These are phyloP conservation scores for Ophiostoma pallidulum DNA, from an alignment of 2,329 filamentous ascomycete species.

Conservation along the genomic window DNA sequence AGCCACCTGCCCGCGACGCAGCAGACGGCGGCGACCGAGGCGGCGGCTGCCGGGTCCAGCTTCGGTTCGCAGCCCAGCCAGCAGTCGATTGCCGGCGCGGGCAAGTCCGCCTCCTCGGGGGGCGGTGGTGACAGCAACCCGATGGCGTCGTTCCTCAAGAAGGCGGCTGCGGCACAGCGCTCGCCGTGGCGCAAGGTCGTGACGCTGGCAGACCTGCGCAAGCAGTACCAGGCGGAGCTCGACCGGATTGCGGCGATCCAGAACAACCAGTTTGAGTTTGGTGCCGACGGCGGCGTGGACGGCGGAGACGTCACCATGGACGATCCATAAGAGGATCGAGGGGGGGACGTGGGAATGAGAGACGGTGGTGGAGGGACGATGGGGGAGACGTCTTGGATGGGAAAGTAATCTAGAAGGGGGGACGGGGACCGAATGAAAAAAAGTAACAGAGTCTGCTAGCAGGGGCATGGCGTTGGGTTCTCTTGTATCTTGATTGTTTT, in stretches of 20 bases:
- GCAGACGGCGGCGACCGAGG: not conserved
- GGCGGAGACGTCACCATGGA: constrained; percentile 44
- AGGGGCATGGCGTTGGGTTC: no score
- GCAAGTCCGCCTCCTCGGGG: no score
- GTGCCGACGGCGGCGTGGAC: constrained; percentile 32
- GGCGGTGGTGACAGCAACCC: constrained; percentile 2
- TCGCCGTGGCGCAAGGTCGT: constrained; percentile 61
- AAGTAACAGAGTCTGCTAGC: no score
- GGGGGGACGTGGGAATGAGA: not conserved
- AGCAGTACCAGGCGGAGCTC: constrained; percentile 81
- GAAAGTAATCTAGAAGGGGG: no score
- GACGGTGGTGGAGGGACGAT: not conserved
- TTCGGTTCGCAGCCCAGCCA: not conserved
- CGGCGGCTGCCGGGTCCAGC: not conserved
- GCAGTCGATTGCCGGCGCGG: no score
- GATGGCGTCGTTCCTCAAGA: constrained; percentile 20
- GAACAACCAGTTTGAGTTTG: constrained; percentile 79
- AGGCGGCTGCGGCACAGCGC: constrained; percentile 17
- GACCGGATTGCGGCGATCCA: constrained; percentile 82
- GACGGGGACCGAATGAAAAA: no score
- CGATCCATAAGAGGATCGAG: constrained; percentile 24
- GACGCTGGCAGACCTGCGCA: constrained; percentile 75
- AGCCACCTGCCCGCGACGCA: not conserved
- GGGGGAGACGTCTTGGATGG: no score
- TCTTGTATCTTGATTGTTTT: no score